Evolutionary conservation across 768 basidiomycete species (phyloP).

Genomic region (Nevesoporus exiguus): DNA sequence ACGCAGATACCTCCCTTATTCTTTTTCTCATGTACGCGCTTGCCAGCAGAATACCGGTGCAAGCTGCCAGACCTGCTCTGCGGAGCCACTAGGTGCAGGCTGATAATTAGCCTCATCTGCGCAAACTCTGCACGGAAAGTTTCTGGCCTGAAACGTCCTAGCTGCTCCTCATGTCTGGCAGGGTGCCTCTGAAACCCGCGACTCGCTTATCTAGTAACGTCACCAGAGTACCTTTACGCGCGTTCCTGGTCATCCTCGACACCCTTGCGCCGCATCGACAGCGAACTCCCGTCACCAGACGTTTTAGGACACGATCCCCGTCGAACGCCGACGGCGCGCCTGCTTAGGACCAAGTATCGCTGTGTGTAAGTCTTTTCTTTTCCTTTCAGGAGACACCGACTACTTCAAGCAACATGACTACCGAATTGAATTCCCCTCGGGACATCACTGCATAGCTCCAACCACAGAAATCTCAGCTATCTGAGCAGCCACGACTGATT

Average conservation of each 20-base stretch:
- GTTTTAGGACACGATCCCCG: not conserved
- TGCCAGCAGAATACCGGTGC: not conserved
- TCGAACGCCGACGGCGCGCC: not conserved
- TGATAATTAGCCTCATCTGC: not conserved
- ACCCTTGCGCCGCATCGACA: not conserved
- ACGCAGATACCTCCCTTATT: not conserved
- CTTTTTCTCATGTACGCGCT: not conserved
- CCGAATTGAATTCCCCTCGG: not conserved
- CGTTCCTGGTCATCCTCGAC: not conserved
- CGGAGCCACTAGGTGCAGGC: not conserved
- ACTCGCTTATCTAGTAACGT: conserved; percentile 19
- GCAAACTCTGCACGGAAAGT: not conserved
- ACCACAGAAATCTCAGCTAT: too few relatives aligned
- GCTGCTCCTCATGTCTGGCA: not conserved
- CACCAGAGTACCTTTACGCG: conserved; percentile 1
- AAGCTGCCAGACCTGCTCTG: not conserved
- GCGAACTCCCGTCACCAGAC: not conserved
- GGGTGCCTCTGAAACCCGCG: conserved; percentile 6
- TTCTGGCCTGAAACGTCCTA: conserved; percentile 13
- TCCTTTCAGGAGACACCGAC: not conserved
- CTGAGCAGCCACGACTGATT: not conserved
- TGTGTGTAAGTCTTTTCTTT: not conserved
- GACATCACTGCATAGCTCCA: not conserved
- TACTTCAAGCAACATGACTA: too few relatives aligned
- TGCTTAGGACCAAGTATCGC: not conserved